These are phyloP conservation scores for Blattamonas nauphoetae DNA, from an alignment of 78 protist genomes.

Conservation along the genomic window DNA sequence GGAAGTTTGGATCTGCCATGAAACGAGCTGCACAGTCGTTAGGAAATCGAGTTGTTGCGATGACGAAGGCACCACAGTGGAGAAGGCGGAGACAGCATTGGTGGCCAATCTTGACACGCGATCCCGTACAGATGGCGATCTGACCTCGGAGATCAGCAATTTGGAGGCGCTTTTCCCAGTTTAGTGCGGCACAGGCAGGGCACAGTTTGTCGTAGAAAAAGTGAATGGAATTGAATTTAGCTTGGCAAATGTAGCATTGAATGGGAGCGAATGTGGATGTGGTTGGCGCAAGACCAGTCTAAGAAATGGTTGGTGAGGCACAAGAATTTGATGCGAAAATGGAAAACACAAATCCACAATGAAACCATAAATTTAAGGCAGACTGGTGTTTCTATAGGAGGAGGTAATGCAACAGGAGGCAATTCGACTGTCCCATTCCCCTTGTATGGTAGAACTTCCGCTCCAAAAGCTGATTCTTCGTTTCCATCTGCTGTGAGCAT, in stretches of 20 bases:
- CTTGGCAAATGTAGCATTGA: neutral
- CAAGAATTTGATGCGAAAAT: too few species aligned
- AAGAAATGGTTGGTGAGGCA: too few species aligned
- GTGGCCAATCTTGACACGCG: constrained; percentile 21
- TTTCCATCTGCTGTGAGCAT: neutral
- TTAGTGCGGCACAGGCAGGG: constrained; percentile 48
- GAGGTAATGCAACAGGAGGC: neutral
- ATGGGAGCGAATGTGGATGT: neutral
- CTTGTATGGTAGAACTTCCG: too few species aligned
- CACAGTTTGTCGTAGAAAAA: constrained; percentile 35
- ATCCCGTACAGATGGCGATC: constrained; percentile 50
- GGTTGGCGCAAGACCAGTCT: neutral
- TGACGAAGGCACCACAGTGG: constrained; percentile 34
- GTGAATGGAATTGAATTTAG: neutral
- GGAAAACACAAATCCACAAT: too few species aligned
- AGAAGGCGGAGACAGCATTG: constrained; percentile 29
- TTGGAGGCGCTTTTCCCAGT: constrained; percentile 32
- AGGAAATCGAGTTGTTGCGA: constrained; percentile 59
- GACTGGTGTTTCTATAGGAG: neutral
- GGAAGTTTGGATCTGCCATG: constrained; percentile 32
- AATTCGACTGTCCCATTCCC: neutral
- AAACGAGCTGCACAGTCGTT: constrained; percentile 41
- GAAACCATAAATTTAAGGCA: neutral
- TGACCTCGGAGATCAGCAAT: constrained; percentile 23
- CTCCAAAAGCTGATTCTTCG: too few species aligned